A percentile compares a stretch with the other conserved stretches of the same genome.
Conservation (phyloP, 1,284 basidiomycete species). For the Boletus subluridellus region DNA sequence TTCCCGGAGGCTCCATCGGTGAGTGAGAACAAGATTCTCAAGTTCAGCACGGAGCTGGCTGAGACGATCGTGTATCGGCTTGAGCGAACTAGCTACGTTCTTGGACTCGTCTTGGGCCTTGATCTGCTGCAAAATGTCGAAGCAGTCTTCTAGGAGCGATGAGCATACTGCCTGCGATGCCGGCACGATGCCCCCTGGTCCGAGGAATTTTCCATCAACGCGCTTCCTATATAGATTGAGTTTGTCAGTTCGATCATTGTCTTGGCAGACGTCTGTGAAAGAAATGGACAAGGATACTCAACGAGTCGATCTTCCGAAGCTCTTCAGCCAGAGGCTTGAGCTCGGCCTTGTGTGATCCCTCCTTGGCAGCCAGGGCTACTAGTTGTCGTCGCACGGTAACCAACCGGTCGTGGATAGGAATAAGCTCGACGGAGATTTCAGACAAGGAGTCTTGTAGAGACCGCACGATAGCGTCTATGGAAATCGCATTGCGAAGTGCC, state of each 20-base stretch:
- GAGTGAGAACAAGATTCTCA: constrained; percentile 88
- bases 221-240: constrained; percentile 60
- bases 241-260: constrained; percentile 3
- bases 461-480: constrained; percentile 69
- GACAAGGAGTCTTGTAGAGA: constrained; percentile 80
- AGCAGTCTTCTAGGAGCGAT: constrained; percentile 93
- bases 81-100: constrained; percentile 82
- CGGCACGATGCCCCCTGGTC: constrained; percentile 87
- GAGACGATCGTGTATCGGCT: constrained; percentile 94
- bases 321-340: constrained; percentile 91
- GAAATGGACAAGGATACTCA: constrained; percentile 50
- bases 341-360: constrained; percentile 80
- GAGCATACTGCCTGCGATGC: constrained; percentile 87
- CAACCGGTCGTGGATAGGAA: constrained; percentile 86
- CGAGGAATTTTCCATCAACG: constrained; percentile 94
- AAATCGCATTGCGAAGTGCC: neutral
- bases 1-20: constrained; percentile 95
- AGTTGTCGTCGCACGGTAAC: constrained; percentile 88
- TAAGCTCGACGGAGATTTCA: constrained; percentile 81
- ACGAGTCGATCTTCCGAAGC: constrained; percentile 91
- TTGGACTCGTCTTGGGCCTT: constrained; percentile 91
- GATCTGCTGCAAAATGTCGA: constrained; percentile 96
- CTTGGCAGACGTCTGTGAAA: constrained; percentile 24
- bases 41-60: constrained; percentile 82
- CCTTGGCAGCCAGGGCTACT: constrained; percentile 84